These are phyloP conservation scores for Talaromyces liani DNA, from an alignment of 495 filamentous ascomycete species.

Conservation along the genomic window DNA sequence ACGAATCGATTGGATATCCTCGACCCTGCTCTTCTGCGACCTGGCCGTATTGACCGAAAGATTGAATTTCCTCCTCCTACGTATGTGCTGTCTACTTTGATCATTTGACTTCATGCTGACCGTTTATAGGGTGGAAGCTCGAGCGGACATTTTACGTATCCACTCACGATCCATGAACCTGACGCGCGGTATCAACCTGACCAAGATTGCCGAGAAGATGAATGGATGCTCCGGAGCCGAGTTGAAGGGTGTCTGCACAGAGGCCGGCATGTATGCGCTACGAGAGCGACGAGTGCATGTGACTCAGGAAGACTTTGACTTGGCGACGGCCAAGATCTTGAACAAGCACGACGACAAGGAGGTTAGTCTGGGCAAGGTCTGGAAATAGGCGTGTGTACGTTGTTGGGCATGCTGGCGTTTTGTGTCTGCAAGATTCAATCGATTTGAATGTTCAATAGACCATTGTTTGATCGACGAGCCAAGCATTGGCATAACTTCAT, in stretches of 20 bases:
- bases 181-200: constrained; percentile 93
- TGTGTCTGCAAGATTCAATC: background rate
- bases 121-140: constrained; percentile 65
- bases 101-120: constrained; percentile 11
- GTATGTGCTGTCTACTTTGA: constrained; percentile 24
- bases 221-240: constrained; percentile 97
- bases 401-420: background rate
- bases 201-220: constrained; percentile 99
- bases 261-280: constrained; percentile 95
- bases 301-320: constrained; percentile 98
- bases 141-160: constrained; percentile 96
- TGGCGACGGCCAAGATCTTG: constrained; percentile 97
- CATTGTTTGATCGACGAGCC: constrained; percentile 1
- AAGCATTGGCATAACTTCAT: background rate
- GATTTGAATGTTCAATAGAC: background rate
- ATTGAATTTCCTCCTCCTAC: constrained; percentile 99
- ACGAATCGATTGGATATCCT: constrained; percentile 97
- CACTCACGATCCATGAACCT: constrained; percentile 97
- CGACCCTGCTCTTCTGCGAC: constrained; percentile 87
- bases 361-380: constrained; percentile 79
- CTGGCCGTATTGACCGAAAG: constrained; percentile 96
- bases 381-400: constrained; percentile 58
- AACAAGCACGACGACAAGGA: constrained; percentile 99
- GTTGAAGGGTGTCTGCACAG: constrained; percentile 93
- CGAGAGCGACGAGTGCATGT: constrained; percentile 94